Evolutionary conservation across 1,284 basidiomycete genomes (phyloP).

Genomic region (Fomitiporia mediterranea): DNA sequence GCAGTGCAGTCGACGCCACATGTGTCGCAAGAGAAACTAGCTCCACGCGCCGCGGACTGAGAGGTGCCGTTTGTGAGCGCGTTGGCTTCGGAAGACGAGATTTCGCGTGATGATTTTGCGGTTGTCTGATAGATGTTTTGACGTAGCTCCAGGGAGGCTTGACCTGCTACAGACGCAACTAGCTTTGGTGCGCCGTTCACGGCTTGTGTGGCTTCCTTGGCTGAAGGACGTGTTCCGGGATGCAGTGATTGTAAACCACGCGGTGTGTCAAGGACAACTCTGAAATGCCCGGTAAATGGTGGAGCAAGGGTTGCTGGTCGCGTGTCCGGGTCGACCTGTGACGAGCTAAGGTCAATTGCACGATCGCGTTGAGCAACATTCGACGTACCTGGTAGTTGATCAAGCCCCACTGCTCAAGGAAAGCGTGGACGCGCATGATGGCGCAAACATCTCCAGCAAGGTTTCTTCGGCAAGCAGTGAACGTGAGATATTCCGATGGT

Average conservation of each 20-base stretch:
- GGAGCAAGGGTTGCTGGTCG: slow-evolving; percentile 92
- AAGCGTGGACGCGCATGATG: slow-evolving; percentile 98
- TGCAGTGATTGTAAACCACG: slow-evolving; percentile 94
- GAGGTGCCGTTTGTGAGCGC: slow-evolving; percentile 55
- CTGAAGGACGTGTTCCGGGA: slow-evolving; percentile 72
- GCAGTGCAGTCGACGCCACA: slow-evolving; percentile 92
- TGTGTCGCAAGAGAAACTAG: slow-evolving; percentile 83
- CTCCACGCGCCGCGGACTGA: slow-evolving; percentile 35
- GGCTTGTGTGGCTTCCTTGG: slow-evolving; percentile 36
- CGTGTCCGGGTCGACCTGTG: slow-evolving; percentile 93
- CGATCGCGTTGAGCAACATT: not conserved
- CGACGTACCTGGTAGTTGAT: slow-evolving; percentile 92
- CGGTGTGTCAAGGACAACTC: slow-evolving; percentile 95
- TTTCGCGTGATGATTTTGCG: slow-evolving; percentile 68
- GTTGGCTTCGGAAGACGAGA: slow-evolving; percentile 62
- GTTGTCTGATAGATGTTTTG: slow-evolving; percentile 87
- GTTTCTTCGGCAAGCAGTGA: slow-evolving; percentile 95
- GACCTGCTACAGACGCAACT: slow-evolving; percentile 40
- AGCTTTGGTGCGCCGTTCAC: slow-evolving; percentile 50
- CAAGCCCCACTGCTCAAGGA: slow-evolving; percentile 98
- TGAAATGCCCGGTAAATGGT: slow-evolving; percentile 98
- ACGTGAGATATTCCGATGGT: slow-evolving; percentile 94
- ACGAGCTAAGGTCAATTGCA: slow-evolving; percentile 24
- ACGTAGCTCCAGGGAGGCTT: slow-evolving; percentile 81
- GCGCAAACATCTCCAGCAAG: slow-evolving; percentile 97